These are phyloP conservation scores for Penicillium silybi DNA, from an alignment of 495 filamentous ascomycete species.

Conservation along the genomic window DNA sequence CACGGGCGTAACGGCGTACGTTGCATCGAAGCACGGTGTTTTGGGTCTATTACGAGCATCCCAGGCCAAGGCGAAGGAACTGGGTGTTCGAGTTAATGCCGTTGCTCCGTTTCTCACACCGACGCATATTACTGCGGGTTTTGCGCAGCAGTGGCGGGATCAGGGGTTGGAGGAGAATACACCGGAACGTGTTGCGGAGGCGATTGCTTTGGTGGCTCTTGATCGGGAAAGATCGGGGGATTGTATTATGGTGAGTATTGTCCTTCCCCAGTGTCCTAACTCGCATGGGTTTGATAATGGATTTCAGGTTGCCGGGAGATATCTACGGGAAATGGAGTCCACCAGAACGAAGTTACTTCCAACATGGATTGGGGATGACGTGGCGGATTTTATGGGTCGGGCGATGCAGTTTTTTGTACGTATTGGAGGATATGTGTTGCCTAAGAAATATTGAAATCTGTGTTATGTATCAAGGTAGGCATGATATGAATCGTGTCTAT, in stretches of 20 bases:
- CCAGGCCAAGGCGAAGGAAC: constrained; percentile 11
- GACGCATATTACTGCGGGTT: constrained; percentile 22
- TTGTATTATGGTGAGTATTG: constrained; percentile 18
- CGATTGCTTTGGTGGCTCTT: constrained; percentile 17
- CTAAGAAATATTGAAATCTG: constrained; percentile 6
- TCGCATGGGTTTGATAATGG: not conserved
- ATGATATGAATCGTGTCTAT: not conserved
- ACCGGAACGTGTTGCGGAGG: constrained; percentile 18
- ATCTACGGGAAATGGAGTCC: constrained; percentile 24
- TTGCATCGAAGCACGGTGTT: constrained; percentile 33
- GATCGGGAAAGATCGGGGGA: constrained; percentile 9
- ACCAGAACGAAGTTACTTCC: constrained; percentile 15
- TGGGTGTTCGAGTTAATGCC: constrained; percentile 24
- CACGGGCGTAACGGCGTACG: constrained; percentile 24
- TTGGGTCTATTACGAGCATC: constrained; percentile 27
- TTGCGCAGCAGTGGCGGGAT: constrained; percentile 18
- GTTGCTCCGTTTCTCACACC: constrained; percentile 32
- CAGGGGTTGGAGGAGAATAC: constrained; percentile 23
- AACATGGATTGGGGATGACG: constrained; percentile 24
- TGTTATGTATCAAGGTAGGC: not conserved
- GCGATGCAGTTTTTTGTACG: constrained; percentile 25
- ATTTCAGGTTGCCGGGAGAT: constrained; percentile 24
- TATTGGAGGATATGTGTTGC: constrained; percentile 32
- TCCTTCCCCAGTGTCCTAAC: not conserved
- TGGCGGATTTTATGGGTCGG: constrained; percentile 19